Evolutionary conservation across 495 filamentous ascomycete species (phyloP), one percentile per base, ranked within the genome.

Genomic region (Diplogelasinospora grovesii): DNA sequence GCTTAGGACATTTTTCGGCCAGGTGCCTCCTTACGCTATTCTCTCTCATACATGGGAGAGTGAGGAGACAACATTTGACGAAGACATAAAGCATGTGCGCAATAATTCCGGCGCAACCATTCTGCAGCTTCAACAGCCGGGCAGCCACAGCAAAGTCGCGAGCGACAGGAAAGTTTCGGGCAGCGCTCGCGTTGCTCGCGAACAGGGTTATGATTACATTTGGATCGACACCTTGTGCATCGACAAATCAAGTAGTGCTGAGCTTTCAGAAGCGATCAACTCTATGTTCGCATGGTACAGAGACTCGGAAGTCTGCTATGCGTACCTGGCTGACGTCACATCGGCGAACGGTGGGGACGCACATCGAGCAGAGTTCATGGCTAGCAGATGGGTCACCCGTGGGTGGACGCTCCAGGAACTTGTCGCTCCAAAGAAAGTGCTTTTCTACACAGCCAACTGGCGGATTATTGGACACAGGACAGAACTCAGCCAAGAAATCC

Each of bases 181-280:
- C 21, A 28, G 19, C 18, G 38, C 27, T 15, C n/a, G 10, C 8
- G 7, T 39, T 3, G 39, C 46, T 1, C 18, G 10, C 0, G 11
- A 8, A 2, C 9, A 27, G 6, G 33, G 33, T 1, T 22, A 19
- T 6, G 2, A 36, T 0, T 46, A 24, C 21, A 22, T 21, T 1
- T 50, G 48, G 48, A 24, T 50, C 3, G 48, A 50, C n/a, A 46
- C 48, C 0, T 46, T 42, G 19, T 50, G 48, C 23, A 50, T 50
- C 38, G 43, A 50, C 23, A 50, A 50, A 22, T 36, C 22, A 19
- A 50, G 48, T 22, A 50, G 48, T 8, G 48, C 43, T 4, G 48
- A 50, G 8, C 37, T 50, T 0, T 42, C 48, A 0, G 48, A 50
- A 15, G 48, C 43, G 8, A 49, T 44, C 22, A 48, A 48, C 22